phyloP scores from a whole-genome alignment of 192 early-diverging fungal species.

The Linnemannia schmuckeri region DNA sequence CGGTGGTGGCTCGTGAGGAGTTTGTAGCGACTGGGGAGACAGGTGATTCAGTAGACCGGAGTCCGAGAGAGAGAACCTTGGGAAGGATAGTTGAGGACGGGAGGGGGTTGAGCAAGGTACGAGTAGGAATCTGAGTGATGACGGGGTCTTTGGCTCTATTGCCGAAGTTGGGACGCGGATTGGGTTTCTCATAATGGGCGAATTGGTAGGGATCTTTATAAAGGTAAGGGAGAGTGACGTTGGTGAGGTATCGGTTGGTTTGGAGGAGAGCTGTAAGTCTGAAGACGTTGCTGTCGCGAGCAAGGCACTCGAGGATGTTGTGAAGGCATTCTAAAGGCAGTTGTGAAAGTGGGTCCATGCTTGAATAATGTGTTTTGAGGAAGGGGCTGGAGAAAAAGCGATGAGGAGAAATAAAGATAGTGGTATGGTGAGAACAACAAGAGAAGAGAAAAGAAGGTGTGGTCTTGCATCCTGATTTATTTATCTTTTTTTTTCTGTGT shows the following conservation, averaged over 20 bases:
- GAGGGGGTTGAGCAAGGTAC: neutral
- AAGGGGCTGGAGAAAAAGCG: no score
- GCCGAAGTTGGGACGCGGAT: no score
- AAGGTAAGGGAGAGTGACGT: neutral
- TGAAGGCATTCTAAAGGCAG: neutral
- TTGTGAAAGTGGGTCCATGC: no score
- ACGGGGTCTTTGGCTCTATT: neutral
- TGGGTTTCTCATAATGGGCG: neutral
- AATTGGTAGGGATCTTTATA: neutral
- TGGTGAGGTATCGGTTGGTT: neutral
- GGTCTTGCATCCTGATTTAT: no score
- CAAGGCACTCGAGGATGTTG: neutral
- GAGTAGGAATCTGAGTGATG: neutral
- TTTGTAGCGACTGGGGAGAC: neutral
- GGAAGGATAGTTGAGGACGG: neutral
- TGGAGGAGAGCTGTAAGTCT: neutral
- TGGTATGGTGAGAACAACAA: no score
- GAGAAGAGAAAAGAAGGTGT: no score
- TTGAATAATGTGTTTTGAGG: no score
- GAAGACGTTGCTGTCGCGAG: neutral
- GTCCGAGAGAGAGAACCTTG: neutral
- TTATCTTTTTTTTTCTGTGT: no score
- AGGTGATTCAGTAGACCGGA: neutral
- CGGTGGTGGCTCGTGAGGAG: neutral
- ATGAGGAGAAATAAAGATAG: no score